Conservation (phyloP, 2,329 filamentous ascomycete species). For the Colletotrichum magnum region DNA sequence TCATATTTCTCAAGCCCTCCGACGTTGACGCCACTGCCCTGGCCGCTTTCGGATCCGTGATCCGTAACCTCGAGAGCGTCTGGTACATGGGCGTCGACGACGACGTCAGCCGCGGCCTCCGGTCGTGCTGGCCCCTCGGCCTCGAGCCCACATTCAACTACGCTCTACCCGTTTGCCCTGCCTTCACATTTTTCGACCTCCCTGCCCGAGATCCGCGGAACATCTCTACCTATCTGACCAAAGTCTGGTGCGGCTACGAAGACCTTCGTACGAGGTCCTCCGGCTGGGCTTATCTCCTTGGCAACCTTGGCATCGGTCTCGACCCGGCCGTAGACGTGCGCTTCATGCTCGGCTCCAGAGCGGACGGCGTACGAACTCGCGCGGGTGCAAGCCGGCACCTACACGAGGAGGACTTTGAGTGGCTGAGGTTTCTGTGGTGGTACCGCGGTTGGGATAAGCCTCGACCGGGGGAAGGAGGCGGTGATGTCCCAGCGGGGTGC, state of each 20-base stretch:
- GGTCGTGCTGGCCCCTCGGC: too few relatives aligned
- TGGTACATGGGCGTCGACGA: constrained; percentile 20
- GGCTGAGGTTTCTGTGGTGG: constrained; percentile 32
- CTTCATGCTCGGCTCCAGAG: constrained; percentile 17
- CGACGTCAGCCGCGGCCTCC: constrained; percentile 20
- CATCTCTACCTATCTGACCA: constrained; percentile 7
- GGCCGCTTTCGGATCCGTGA: background rate
- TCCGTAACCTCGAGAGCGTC: constrained; percentile 19
- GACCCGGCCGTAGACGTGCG: constrained; percentile 14
- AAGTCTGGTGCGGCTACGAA: background rate
- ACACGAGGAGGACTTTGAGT: constrained; percentile 33
- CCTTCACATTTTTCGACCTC: constrained; percentile 30
- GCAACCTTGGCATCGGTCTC: constrained; percentile 8
- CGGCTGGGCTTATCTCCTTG: constrained; percentile 14
- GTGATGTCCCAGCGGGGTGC: constrained; percentile 22
- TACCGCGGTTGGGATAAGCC: constrained; percentile 30
- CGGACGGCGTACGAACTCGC: background rate
- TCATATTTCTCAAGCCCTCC: background rate
- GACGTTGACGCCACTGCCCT: constrained; percentile 2
- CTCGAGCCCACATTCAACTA: constrained; percentile 20
- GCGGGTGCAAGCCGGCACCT: constrained; percentile 11
- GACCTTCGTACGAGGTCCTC: constrained; percentile 3
- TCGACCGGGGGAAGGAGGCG: background rate
- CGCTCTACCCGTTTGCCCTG: constrained; percentile 13
- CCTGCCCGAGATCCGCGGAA: constrained; percentile 17